Conservation (phyloP, 257 asterid genomes). For the Solanum paucissectum region DNA sequence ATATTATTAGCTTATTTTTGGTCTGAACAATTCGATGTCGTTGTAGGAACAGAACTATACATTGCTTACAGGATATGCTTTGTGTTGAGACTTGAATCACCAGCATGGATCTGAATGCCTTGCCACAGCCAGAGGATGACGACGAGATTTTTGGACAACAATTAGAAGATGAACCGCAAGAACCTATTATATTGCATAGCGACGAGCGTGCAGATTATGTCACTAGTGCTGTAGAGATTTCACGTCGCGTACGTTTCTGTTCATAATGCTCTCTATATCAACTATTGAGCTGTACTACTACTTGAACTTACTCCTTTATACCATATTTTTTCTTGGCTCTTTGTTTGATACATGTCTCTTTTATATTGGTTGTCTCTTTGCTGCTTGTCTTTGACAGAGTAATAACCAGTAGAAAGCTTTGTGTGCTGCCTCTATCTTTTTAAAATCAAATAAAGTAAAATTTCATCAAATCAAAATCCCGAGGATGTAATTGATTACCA, state of each 20-base stretch:
- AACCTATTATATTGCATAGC: conserved; percentile 19
- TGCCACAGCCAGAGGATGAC: conserved; percentile 91
- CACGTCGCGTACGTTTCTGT: conserved; percentile 46
- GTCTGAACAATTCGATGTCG: not conserved
- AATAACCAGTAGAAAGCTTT: not conserved
- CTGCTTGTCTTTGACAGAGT: not conserved
- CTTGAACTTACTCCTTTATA: not conserved
- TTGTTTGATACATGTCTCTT: not conserved
- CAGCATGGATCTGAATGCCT: conserved; percentile 93
- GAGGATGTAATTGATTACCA: not conserved
- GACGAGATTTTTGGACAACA: conserved; percentile 52
- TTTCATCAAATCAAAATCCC: not conserved
- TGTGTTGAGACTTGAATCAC: conserved; percentile 35
- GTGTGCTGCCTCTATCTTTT: not conserved
- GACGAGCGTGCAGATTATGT: conserved; percentile 43
- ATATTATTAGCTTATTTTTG: not conserved
- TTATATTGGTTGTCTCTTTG: not conserved
- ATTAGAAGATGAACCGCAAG: conserved; percentile 58
- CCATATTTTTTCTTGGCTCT: not conserved
- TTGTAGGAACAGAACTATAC: not conserved
- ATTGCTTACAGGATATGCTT: conserved; percentile 20
- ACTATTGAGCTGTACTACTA: not conserved
- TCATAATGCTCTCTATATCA: conserved; percentile 2
- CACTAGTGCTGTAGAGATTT: conserved; percentile 42
- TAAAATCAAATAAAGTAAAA: not conserved